These are phyloP conservation scores for Phytopythium helicoides DNA, from an alignment of 352 stramenopile species.

Conservation along the genomic window DNA sequence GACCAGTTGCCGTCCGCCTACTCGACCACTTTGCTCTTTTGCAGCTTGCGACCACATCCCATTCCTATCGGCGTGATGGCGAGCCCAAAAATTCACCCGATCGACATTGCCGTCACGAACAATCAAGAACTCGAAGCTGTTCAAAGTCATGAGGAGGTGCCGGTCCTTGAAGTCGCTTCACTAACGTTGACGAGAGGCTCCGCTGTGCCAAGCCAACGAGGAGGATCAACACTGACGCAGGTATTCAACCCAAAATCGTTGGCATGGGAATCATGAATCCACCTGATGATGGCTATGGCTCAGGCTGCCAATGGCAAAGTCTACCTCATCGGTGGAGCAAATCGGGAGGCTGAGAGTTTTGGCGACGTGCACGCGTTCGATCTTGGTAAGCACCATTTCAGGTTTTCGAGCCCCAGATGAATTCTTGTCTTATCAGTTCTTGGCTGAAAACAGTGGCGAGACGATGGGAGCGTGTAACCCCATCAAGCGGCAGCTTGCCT, in stretches of 20 bases:
- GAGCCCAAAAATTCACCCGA: not conserved
- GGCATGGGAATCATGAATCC: too few relatives aligned
- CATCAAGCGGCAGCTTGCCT: conserved; percentile 19
- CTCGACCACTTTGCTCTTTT: too few relatives aligned
- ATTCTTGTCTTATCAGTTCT: not conserved
- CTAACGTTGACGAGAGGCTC: conserved; percentile 8
- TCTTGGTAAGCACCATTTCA: conserved; percentile 22
- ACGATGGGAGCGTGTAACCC: conserved; percentile 19
- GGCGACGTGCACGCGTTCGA: conserved; percentile 55
- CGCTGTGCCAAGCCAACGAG: conserved; percentile 22
- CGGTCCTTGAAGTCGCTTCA: not conserved
- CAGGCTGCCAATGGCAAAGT: conserved; percentile 16
- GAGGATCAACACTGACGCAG: conserved; percentile 57
- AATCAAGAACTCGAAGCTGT: not conserved
- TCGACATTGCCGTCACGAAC: conserved; percentile 1
- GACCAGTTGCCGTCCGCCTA: too few relatives aligned
- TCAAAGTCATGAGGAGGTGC: not conserved
- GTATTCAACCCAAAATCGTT: too few relatives aligned
- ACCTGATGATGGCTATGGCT: too few relatives aligned
- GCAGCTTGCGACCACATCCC: too few relatives aligned
- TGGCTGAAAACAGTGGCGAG: conserved; percentile 4
- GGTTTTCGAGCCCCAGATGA: not conserved
- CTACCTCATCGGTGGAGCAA: conserved; percentile 65
- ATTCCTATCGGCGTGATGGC: not conserved
- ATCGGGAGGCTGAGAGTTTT: conserved; percentile 51